Evolutionary conservation across 1,284 basidiomycete genomes (phyloP), one percentile per base, ranked within the genome.

Genomic region (Rhodotorula sp.): DNA sequence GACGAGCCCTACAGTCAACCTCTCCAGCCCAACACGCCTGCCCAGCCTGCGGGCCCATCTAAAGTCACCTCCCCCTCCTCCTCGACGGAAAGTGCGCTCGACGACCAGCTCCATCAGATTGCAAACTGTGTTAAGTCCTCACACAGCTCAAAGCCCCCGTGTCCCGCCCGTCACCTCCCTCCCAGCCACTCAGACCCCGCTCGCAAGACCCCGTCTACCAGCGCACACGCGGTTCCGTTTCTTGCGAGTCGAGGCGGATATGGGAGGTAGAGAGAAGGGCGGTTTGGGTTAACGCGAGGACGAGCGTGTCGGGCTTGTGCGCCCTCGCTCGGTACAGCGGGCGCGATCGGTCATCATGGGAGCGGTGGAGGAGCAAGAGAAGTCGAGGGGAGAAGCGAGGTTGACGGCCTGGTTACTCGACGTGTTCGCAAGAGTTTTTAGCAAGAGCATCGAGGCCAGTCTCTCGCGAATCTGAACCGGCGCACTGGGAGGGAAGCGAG

Each of bases 31-130:
- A 15, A 44, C 39, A 44, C 11, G 13, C 11, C 39, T 17, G 39
- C 39, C 11, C 39, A 44, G 19, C 9, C 39, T 17, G 48, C 48
- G 8, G 20, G 24, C 48, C 10, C 24, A 19, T 51, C 48, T 47
- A 22, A 24, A n/a, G 22, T 51, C 48, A 51, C 22, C n/a, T 2
- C 27, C 15, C 48, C 10, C 22, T n/a, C 24, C 27, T 51, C 48
- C 48, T 51, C 48, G 48, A 24, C 27, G 20, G 8, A 19, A 22
- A 9, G 20, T 20, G 22, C 48, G 48, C 24, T n/a, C 24, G 15
- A 10, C 19, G 51, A 52, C 52, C n/a, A n/a, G 52, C 52, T 53
- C 52, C 52, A 29, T 53, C 52, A 53, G 52, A 53, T 53, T 53
- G 52, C 52, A 53, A 53, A 53, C 52, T 53, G 15, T n/a, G 17